Evolutionary conservation across 345 rosid species (phyloP), one percentile per base, ranked within the genome.

Genomic region (Hirschfeldia incana): DNA sequence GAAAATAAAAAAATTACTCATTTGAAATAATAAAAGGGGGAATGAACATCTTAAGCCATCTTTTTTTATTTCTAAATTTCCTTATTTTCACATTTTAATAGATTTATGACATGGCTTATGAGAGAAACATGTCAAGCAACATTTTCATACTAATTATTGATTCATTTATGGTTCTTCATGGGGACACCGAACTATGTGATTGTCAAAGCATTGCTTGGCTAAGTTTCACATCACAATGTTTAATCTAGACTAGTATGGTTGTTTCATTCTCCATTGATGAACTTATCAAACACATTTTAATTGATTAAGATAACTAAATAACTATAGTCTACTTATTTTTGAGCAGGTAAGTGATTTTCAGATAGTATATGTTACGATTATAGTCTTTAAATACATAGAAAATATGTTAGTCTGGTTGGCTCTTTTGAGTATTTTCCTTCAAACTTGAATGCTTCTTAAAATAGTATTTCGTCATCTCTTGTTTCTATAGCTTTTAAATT

Each of bases 161-260:
- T n/a, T 36, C 53, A 26, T 37, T 6, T 33, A 11, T 9, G 1
- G 65, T 63, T 29, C 28, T 62, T 63, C 26, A 32, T 32, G 67
- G 67, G 67, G 44, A 63, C 67, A 63, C 42, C 42, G 7, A 63
- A 63, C 26, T 78, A 65, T 72, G 73, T 72, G 73, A 72, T 29
- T 65, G 67, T 58, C 57, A 17, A 29, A 66, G 51, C 73, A 34
- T 30, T 65, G 77, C n/a, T 72, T 72, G 61, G 30, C 67, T 72
- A 66, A 42, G 76, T 60, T 65, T 72, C 77, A 72, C 81, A 72
- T 58, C 81, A 78, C 73, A 72, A 39, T 72, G 61, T 36, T 57
- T 30, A 59, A 8, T 57, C 71, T 66, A 46, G 39, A 78, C 28
- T 67, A 17, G n/a, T 26, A 39, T 71, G 15, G 34, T 53, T 78